Conservation (phyloP, 2,329 filamentous ascomycete species). For the Esteya vermicola region DNA sequence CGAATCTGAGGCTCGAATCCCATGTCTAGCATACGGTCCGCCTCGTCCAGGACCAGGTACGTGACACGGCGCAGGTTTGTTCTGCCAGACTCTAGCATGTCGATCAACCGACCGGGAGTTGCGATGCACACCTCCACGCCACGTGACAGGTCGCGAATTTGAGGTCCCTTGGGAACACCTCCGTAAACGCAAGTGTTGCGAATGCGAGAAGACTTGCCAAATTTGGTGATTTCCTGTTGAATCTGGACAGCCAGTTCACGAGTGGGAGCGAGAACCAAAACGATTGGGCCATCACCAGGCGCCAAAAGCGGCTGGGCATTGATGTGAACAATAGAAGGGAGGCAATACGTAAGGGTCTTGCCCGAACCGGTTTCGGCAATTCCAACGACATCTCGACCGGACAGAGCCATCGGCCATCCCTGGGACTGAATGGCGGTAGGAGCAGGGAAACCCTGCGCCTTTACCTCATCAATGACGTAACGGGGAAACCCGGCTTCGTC, state of each 20-base stretch:
- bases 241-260: constrained; percentile 98
- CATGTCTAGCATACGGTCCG: constrained; percentile 99
- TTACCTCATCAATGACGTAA: constrained; percentile 97
- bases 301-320: constrained; percentile 95
- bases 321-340: constrained; percentile 97
- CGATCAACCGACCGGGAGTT: constrained; percentile 92
- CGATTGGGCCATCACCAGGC: constrained; percentile 90
- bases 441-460: constrained; percentile 87
- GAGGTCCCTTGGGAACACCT: constrained; percentile 93
- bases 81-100: constrained; percentile 96
- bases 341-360: constrained; percentile 97
- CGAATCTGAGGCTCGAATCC: constrained; percentile 99
- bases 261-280: constrained; percentile 88
- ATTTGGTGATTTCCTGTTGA: constrained; percentile 96
- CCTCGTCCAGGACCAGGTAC: constrained; percentile 95
- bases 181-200: constrained; percentile 98
- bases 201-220: constrained; percentile 93
- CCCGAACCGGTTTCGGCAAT: constrained; percentile 98
- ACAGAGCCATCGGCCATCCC: constrained; percentile 97
- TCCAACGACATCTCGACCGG: constrained; percentile 94
- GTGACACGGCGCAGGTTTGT: constrained; percentile 97
- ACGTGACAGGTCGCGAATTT: constrained; percentile 86
- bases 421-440: constrained; percentile 96
- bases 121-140: constrained; percentile 98
- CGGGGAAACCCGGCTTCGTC: constrained; percentile 94